phyloP scores from a whole-genome alignment of 1,139 yeast species.

The Saccharomyces hybrid region DNA sequence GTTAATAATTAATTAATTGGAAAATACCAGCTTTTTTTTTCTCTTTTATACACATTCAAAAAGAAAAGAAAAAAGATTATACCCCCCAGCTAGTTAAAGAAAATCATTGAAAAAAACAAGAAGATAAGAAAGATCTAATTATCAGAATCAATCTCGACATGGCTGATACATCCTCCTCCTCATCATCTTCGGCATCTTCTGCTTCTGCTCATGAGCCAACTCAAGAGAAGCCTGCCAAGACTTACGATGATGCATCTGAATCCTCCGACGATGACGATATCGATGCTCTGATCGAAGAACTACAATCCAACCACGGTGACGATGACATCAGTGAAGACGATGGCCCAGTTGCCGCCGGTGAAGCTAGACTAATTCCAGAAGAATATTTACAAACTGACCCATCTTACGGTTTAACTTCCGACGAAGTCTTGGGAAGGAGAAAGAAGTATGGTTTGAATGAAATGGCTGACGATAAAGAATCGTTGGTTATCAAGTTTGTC shows the following conservation, averaged over 20 bases:
- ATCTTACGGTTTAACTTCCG: no score
- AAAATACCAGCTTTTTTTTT: background rate
- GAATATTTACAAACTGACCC: no score
- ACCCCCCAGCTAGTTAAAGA: background rate
- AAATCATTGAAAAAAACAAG: background rate
- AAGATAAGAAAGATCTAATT: background rate
- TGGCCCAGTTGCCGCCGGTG: no score
- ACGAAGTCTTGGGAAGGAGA: no score
- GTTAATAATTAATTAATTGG: conserved; percentile 1
- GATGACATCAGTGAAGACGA: conserved; percentile 39
- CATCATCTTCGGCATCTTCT: background rate
- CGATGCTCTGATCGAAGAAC: conserved; percentile 77
- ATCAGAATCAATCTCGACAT: background rate
- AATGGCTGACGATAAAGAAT: no score
- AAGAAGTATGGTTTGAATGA: no score
- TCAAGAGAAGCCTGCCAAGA: conserved; percentile 1
- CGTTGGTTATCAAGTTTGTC: no score
- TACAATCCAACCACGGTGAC: conserved; percentile 71
- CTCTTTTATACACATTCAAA: background rate
- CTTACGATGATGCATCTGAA: conserved; percentile 30
- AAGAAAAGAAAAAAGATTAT: background rate
- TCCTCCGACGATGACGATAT: conserved; percentile 72
- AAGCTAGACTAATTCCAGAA: no score
- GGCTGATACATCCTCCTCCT: background rate
- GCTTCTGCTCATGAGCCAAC: background rate